These are phyloP conservation scores for Penicillium sp. DNA, from an alignment of 2,329 filamentous ascomycete species.

Conservation along the genomic window DNA sequence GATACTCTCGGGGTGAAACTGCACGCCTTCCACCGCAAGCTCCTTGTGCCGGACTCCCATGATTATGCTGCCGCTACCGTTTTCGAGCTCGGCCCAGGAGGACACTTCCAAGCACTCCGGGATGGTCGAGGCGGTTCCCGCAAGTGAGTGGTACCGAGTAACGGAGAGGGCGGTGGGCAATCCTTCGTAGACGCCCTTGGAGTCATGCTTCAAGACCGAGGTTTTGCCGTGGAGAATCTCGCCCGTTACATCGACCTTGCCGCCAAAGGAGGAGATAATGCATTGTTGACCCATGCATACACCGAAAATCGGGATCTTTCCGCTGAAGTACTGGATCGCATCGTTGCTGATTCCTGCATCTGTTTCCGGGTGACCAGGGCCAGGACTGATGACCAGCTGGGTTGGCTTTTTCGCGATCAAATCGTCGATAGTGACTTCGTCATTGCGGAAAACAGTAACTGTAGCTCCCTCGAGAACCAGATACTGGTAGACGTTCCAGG, in stretches of 20 bases:
- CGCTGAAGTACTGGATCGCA: constrained; percentile 83
- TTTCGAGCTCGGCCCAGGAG: constrained; percentile 73
- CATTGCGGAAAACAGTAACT: constrained; percentile 86
- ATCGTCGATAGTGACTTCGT: constrained; percentile 80
- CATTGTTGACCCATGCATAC: constrained; percentile 99
- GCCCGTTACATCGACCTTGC: constrained; percentile 83
- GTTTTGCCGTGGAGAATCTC: constrained; percentile 98
- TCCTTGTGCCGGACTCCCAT: constrained; percentile 96
- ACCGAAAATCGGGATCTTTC: constrained; percentile 92
- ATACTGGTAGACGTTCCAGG: constrained; percentile 99
- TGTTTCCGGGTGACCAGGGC: constrained; percentile 83
- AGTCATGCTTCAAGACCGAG: constrained; percentile 80
- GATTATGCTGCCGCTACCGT: constrained; percentile 75
- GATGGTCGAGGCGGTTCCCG: constrained; percentile 81
- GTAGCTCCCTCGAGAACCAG: constrained; percentile 90
- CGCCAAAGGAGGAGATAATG: constrained; percentile 90
- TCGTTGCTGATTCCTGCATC: constrained; percentile 93
- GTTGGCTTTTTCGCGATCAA: constrained; percentile 79
- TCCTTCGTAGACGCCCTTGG: constrained; percentile 83
- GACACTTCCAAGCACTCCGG: constrained; percentile 82
- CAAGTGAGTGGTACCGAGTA: constrained; percentile 92
- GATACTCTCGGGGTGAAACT: constrained; percentile 97
- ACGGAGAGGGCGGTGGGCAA: constrained; percentile 76
- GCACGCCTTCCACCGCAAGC: constrained; percentile 86
- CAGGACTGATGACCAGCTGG: constrained; percentile 89